These are phyloP conservation scores for Colletotrichum viniferum DNA, from an alignment of 2,329 filamentous ascomycete species.

Conservation along the genomic window DNA sequence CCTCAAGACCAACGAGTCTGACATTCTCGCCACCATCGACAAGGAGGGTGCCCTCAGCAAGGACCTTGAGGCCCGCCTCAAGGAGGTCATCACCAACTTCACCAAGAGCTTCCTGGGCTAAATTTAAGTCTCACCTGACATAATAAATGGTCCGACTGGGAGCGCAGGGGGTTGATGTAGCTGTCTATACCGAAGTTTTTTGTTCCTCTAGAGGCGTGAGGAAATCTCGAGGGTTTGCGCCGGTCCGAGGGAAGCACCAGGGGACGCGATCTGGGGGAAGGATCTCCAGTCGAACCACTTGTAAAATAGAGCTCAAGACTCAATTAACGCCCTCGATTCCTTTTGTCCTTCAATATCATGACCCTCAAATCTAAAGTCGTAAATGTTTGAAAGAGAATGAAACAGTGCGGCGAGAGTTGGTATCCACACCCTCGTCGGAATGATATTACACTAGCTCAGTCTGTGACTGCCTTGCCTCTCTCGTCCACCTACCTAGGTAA, in stretches of 20 bases:
- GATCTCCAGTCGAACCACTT: constrained; percentile 57
- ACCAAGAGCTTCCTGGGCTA: constrained; percentile 87
- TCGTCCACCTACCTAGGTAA: too few relatives aligned
- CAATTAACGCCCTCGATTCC: constrained; percentile 66
- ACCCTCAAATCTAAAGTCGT: not conserved
- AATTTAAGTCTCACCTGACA: constrained; percentile 39
- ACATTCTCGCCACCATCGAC: constrained; percentile 84
- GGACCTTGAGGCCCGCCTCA: constrained; percentile 84
- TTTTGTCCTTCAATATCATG: constrained; percentile 49
- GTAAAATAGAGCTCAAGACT: constrained; percentile 69
- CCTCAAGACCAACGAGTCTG: constrained; percentile 88
- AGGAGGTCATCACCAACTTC: constrained; percentile 78
- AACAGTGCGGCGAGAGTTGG: not conserved
- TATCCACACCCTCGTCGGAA: not conserved
- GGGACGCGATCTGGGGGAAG: constrained; percentile 33
- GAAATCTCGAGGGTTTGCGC: constrained; percentile 48
- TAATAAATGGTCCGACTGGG: constrained; percentile 30
- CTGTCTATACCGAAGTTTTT: constrained; percentile 56
- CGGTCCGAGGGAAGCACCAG: constrained; percentile 45
- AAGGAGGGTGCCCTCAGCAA: constrained; percentile 97
- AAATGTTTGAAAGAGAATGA: not conserved
- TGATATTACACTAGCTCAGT: too few relatives aligned
- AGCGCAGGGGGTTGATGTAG: constrained; percentile 36
- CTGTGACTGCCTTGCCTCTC: too few relatives aligned
- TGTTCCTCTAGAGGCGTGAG: constrained; percentile 52